A percentile compares a stretch with the other conserved stretches of the same genome.
Evolutionary conservation across 176 grass and related monocot species (phyloP).

Genomic region (Cymbopogon citratus): DNA sequence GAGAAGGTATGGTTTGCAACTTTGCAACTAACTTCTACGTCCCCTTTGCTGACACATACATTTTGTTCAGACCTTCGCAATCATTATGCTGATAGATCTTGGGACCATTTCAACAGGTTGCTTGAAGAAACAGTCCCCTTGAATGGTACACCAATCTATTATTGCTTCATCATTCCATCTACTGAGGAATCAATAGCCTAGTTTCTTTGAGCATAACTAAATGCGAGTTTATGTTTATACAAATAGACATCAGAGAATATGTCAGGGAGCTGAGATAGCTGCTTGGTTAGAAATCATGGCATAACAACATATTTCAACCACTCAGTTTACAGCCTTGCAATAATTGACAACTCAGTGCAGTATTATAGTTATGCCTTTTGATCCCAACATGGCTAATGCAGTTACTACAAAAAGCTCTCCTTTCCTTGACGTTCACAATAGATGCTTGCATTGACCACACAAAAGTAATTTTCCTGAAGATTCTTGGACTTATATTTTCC

Average conservation of each 20-base stretch:
- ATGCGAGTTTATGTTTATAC: not conserved
- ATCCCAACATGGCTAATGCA: not conserved
- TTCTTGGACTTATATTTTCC: not conserved
- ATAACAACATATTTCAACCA: not conserved
- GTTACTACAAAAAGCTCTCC: not conserved
- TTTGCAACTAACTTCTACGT: not conserved
- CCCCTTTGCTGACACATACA: not conserved
- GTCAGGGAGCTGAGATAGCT: not conserved
- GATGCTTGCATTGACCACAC: conserved; percentile 4
- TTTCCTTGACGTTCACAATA: conserved; percentile 5
- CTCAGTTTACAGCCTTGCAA: not conserved
- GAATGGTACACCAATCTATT: conserved; percentile 47
- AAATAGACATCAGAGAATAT: not conserved
- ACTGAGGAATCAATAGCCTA: not conserved
- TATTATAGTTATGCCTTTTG: not conserved
- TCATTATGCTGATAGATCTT: conserved; percentile 57
- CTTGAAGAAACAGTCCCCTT: conserved; percentile 56
- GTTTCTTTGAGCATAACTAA: not conserved
- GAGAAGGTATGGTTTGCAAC: conserved; percentile 44
- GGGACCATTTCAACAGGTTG: conserved; percentile 71
- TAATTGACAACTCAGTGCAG: not conserved
- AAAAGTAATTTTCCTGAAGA: not conserved
- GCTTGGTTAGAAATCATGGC: not conserved
- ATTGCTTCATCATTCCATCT: not conserved
- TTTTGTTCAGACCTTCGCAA: conserved; percentile 55